Conservation (phyloP, 1,284 basidiomycete species). For the Pseudozyma hubeiensis region DNA sequence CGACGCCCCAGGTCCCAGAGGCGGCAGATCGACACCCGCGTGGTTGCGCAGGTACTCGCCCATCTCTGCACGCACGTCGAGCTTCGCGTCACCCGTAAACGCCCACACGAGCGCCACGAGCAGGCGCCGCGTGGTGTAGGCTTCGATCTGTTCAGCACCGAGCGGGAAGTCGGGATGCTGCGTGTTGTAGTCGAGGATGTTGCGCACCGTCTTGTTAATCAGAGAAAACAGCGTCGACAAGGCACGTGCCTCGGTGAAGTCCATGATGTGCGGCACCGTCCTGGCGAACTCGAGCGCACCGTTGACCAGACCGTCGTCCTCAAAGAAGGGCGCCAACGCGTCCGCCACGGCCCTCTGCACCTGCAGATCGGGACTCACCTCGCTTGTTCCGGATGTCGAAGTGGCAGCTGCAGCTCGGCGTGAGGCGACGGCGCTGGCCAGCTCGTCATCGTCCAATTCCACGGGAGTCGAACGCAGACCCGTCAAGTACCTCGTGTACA, state of each 20-base stretch:
- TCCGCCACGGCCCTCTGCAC: constrained; percentile 82
- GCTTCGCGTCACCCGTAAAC: constrained; percentile 93
- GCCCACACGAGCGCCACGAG: constrained; percentile 96
- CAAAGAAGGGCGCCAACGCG: constrained; percentile 73
- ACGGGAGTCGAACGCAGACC: constrained; percentile 82
- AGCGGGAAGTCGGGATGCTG: constrained; percentile 96
- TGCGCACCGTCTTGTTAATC: constrained; percentile 93
- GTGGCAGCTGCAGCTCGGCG: constrained; percentile 73
- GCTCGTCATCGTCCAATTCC: constrained; percentile 87
- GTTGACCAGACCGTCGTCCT: constrained; percentile 79
- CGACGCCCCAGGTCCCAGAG: constrained; percentile 77
- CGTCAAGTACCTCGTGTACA: constrained; percentile 88
- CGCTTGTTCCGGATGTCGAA: constrained; percentile 14
- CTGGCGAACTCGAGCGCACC: constrained; percentile 82
- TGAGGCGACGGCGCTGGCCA: constrained; percentile 68
- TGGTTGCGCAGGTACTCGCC: constrained; percentile 87
- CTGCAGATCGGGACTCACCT: constrained; percentile 75
- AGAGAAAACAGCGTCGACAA: constrained; percentile 96
- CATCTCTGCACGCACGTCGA: constrained; percentile 88
- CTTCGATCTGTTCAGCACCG: constrained; percentile 82
- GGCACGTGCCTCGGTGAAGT: constrained; percentile 90
- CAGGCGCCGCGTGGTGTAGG: constrained; percentile 90
- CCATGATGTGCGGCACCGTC: constrained; percentile 95
- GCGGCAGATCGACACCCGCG: constrained; percentile 89
- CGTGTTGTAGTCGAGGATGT: constrained; percentile 92